phyloP scores from a whole-genome alignment of 257 asterid genomes.

The Buddleja alternifolia region DNA sequence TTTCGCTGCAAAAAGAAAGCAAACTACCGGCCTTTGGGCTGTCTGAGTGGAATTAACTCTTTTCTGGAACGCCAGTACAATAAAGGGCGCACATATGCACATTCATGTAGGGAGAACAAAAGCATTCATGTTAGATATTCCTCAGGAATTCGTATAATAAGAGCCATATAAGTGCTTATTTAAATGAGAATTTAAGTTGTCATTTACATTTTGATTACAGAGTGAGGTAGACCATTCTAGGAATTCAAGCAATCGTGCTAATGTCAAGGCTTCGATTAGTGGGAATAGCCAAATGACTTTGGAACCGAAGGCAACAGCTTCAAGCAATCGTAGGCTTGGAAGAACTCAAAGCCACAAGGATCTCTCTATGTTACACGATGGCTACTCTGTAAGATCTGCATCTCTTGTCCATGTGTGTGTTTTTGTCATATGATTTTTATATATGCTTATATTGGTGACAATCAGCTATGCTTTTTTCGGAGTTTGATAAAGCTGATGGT shows the following conservation, averaged over 20 bases:
- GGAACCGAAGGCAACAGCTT: conserved; percentile 41
- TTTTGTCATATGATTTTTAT: conserved; percentile 2
- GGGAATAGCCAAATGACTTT: conserved; percentile 38
- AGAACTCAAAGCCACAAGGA: conserved; percentile 67
- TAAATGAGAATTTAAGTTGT: neutral
- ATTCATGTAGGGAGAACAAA: neutral
- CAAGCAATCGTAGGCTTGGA: conserved; percentile 52
- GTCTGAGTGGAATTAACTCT: no score
- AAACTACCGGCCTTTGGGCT: neutral
- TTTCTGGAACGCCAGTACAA: no score
- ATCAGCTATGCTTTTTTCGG: no score
- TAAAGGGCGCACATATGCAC: neutral
- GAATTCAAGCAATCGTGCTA: conserved; percentile 42
- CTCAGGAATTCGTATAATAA: neutral
- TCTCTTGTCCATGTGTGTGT: conserved; percentile 17
- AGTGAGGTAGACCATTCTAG: conserved; percentile 61
- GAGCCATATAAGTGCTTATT: neutral
- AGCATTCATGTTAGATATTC: no score
- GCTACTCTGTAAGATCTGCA: conserved; percentile 72
- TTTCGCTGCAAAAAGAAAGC: neutral
- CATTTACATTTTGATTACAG: conserved; percentile 43
- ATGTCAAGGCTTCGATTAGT: conserved; percentile 38
- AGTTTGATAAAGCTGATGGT: conserved; percentile 14
- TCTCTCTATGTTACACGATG: conserved; percentile 56
- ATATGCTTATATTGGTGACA: no score